Percentiles rank a stretch among this genome's conserved stretches.
These are phyloP conservation scores for Hevea brasiliensis DNA, from an alignment of 345 rosid species.

Conservation along the genomic window DNA sequence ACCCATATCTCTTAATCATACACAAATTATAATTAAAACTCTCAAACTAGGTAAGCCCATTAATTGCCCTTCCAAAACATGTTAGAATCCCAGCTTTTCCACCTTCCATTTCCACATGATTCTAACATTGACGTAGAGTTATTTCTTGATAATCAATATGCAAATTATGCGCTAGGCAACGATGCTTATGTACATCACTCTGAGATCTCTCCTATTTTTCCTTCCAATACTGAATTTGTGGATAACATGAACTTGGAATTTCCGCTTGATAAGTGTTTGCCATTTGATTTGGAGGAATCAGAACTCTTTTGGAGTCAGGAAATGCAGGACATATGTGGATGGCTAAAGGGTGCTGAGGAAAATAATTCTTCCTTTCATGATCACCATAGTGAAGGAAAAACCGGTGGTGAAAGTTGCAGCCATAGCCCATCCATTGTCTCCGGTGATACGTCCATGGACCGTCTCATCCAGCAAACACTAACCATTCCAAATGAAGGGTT, in stretches of 20 bases:
- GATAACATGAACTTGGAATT: not conserved
- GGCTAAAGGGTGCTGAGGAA: not conserved
- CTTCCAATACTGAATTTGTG: not conserved
- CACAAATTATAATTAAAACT: not conserved
- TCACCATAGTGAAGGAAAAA: no score
- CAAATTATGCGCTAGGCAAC: not conserved
- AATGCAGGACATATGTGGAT: not conserved
- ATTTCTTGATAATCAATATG: conserved; percentile 1
- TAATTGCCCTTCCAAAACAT: not conserved
- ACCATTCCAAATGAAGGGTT: conserved; percentile 14
- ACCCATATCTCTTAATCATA: not conserved
- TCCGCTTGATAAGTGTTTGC: no score
- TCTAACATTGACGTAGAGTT: not conserved
- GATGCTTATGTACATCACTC: not conserved
- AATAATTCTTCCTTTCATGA: not conserved
- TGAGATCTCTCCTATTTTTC: not conserved
- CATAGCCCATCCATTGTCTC: not conserved
- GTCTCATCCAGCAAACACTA: no score
- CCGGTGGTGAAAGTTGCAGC: no score
- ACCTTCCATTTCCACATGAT: not conserved
- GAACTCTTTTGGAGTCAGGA: not conserved
- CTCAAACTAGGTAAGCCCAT: not conserved
- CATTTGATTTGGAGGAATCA: conserved; percentile 9
- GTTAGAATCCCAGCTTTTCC: not conserved
- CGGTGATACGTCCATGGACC: no score